Evolutionary conservation across 257 asterid species (phyloP).

Genomic region (Solanum rostratum): DNA sequence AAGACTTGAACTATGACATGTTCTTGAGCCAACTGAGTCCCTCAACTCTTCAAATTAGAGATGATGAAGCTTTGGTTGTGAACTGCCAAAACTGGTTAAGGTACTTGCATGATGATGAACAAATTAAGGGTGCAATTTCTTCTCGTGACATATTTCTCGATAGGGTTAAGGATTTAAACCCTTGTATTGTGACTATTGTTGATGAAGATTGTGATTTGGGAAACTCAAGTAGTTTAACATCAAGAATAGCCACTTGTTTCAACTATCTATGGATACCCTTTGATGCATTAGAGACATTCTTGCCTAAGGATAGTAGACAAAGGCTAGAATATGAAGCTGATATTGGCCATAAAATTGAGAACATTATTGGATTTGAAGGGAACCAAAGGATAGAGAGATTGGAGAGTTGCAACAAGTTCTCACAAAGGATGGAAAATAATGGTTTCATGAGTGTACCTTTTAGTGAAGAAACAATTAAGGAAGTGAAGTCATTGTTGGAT

Average conservation of each 20-base stretch:
- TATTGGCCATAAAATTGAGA: constrained; percentile 61
- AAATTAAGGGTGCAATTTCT: neutral
- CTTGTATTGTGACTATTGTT: constrained; percentile 34
- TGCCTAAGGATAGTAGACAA: constrained; percentile 52
- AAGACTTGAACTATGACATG: constrained; percentile 16
- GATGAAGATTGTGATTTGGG: constrained; percentile 67
- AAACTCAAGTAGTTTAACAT: constrained; percentile 11
- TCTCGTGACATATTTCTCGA: constrained; percentile 37
- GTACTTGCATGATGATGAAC: constrained; percentile 33
- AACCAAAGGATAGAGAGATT: constrained; percentile 42
- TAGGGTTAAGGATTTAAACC: constrained; percentile 22
- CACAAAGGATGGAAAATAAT: constrained; percentile 35
- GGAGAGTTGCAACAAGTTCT: constrained; percentile 30
- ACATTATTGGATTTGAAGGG: constrained; percentile 54
- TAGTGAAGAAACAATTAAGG: constrained; percentile 45
- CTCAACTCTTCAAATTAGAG: constrained; percentile 16
- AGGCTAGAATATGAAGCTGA: constrained; percentile 58
- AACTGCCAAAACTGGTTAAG: constrained; percentile 70
- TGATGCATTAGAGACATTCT: constrained; percentile 66
- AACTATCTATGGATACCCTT: constrained; percentile 81
- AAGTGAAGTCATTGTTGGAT: constrained; percentile 45
- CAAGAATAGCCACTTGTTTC: constrained; percentile 49
- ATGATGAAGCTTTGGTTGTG: constrained; percentile 49
- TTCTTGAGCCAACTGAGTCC: constrained; percentile 22
- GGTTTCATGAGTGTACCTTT: constrained; percentile 41